Conservation (phyloP, 495 filamentous ascomycete species). For the Neurospora intermedia region DNA sequence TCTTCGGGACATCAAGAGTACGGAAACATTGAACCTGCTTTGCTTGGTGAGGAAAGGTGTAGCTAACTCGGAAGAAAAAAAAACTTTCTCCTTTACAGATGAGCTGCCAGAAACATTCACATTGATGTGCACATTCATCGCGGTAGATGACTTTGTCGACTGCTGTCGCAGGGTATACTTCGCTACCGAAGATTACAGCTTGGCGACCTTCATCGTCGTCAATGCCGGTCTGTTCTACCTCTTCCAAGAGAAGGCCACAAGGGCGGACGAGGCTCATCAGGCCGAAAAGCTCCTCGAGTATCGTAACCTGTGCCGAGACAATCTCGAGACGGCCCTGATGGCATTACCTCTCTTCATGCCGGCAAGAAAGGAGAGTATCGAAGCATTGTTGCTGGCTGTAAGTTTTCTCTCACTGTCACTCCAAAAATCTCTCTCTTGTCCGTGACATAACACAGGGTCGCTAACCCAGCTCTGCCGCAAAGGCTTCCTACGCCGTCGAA, state of each 20-base stretch:
- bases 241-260: constrained; percentile 39
- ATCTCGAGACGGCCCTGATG: constrained; percentile 48
- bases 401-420: neutral
- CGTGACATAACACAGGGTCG: neutral
- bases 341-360: constrained; percentile 50
- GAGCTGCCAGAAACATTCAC: constrained; percentile 25
- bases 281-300: constrained; percentile 24
- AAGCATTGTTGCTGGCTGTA: constrained; percentile 49
- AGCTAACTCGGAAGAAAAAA: no score
- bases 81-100: constrained; percentile 2
- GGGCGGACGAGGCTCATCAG: constrained; percentile 18
- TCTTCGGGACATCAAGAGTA: constrained; percentile 35
- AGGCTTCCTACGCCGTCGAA: constrained; percentile 47
- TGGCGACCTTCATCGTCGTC: constrained; percentile 44
- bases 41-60: no score
- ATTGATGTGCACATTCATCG: constrained; percentile 30
- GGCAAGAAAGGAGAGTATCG: constrained; percentile 45
- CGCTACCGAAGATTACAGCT: constrained; percentile 43
- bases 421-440: neutral
- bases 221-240: constrained; percentile 47
- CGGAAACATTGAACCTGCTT: no score
- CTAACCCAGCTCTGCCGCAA: neutral
- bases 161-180: constrained; percentile 51
- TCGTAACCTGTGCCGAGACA: constrained; percentile 39
- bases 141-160: constrained; percentile 45